Base-by-base conservation (phyloP, 192 early-diverging fungal genomes). In the Linnemannia zychae region DNA sequence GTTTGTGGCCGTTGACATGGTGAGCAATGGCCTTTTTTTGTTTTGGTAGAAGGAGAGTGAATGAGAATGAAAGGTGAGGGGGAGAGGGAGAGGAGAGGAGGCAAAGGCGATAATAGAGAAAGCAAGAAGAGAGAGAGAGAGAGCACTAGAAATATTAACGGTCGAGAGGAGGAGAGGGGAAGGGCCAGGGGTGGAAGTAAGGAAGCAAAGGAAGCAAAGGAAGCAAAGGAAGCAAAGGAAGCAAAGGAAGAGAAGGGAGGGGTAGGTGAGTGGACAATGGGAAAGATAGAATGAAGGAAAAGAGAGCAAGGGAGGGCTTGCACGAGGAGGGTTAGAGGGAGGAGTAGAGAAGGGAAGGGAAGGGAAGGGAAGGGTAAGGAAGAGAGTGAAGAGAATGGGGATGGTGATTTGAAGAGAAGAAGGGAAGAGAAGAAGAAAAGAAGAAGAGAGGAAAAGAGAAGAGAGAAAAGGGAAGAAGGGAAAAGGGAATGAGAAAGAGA, bases 1-100 rank as follows among this genome's bases (percentile, higher is more conserved):
- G 40, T 67, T 65, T 22, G 20, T 74, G 67, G 47, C 47, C 33
- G 49, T 81, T 74, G 79, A 75, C 79, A 63, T 63, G 57, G 57
- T 28, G 57, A 63, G 57, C 28, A 63, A 31, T 63, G 57, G 22
- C 57, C 57, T 24, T 31, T 63, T 57, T 63, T 31, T 5, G 57
- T 63, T 44, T 63, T 28, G 15, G n/a, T 47, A 31, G 67, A 33
- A n/a, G n/a, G 44, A 71, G 67, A 16, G 16, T 52, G 52, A 7
- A 36, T 60, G 67, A 60, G 38, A 44, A n/a, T 16, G 20, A 40
- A 22, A 40, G 47, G 0, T 7, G 74, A 17, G 28, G 15, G 73
- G 1, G 73, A 38, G 48, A 11, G 24, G 15, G 20, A 16, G 22
- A 40, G 20, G 17, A 40, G 12, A 20, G 36, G n/a, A 9, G 40